Percentiles rank a stretch among this genome's conserved stretches.
Evolutionary conservation across 257 asterid species (phyloP).

Genomic region (Solanum arcanum): DNA sequence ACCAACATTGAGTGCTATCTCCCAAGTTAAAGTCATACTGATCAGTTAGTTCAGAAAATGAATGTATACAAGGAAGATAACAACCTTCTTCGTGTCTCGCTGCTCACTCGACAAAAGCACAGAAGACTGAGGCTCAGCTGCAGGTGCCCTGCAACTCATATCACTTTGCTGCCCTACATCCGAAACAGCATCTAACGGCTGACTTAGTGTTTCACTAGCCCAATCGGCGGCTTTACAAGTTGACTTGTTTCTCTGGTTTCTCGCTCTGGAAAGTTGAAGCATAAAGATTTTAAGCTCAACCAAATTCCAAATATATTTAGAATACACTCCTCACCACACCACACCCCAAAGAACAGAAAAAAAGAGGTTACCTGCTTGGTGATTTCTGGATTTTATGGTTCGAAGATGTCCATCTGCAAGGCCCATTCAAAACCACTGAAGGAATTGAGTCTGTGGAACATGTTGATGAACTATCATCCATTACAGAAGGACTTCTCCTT

Average conservation of each 20-base stretch:
- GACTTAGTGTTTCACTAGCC: conserved; percentile 35
- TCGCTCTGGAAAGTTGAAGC: conserved; percentile 28
- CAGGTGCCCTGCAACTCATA: conserved; percentile 22
- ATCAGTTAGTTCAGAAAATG: background rate
- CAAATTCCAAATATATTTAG: background rate
- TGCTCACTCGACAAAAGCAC: conserved; percentile 11
- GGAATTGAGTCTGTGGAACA: conserved; percentile 88
- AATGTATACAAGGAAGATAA: background rate
- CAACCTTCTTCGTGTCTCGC: conserved; percentile 35
- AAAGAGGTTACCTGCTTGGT: conserved; percentile 7
- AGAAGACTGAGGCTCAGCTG: conserved; percentile 23
- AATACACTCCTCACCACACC: background rate
- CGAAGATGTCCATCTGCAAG: conserved; percentile 20
- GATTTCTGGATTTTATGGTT: conserved; percentile 41
- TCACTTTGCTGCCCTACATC: conserved; percentile 23
- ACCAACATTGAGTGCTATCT: background rate
- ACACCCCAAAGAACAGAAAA: background rate
- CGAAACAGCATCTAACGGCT: conserved; percentile 24
- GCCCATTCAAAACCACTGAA: conserved; percentile 30
- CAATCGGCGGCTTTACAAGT: conserved; percentile 19
- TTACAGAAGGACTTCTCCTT: conserved; percentile 31
- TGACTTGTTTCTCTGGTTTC: conserved; percentile 39
- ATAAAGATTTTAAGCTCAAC: background rate
- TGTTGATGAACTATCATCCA: conserved; percentile 90
- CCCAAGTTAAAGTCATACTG: background rate